Evolutionary conservation across 768 basidiomycete species (phyloP), one percentile per base, ranked within the genome.

Genomic region (Mycena latifolia): DNA sequence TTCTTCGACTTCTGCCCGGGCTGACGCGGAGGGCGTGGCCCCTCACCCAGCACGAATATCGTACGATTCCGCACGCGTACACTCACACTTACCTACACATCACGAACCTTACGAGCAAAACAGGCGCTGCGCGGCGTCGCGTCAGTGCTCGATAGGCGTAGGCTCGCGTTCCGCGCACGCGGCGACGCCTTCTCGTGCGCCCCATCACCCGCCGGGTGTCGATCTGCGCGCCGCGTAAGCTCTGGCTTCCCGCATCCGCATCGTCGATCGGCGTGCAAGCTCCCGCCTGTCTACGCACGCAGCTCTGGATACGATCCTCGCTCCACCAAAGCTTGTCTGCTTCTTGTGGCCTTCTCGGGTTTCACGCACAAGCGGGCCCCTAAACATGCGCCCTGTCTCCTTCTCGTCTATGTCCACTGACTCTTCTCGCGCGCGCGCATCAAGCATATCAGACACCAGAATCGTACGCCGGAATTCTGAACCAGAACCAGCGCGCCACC

Each of bases 111-210:
- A n/a, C n/a, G n/a, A n/a, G n/a, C n/a, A n/a, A n/a, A n/a, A n/a
- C n/a, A n/a, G n/a, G n/a, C n/a, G n/a, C n/a, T 6, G 53, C 53
- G 25, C 33, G 24, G 51, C 33, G 61, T 62, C 61, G 61, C 43
- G 47, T 45, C 61, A 47, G 25, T 62, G 52, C 31, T 25, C 33
- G 31, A 54, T 62, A 62, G 33, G 24, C 53, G 45, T 27, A 55
- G 52, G 31, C 52, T 62, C 53, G 51, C 51, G 52, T 54, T 61
- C 52, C 22, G 52, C 37, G 59, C 50, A 60, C 37, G 48, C 35
- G 58, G 35, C 29, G 27, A 18, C 33, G 48, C 27, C 22, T 41
- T 20, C 41, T 24, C 29, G 18, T 25, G 37, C 41, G 33, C n/a
- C 43, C 17, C 20, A n/a, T 4, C 25, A 33, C 37, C 22, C 24